Evolutionary conservation across 805 yeast species (phyloP).

Genomic region (Metschnikowia noctiluminum): DNA sequence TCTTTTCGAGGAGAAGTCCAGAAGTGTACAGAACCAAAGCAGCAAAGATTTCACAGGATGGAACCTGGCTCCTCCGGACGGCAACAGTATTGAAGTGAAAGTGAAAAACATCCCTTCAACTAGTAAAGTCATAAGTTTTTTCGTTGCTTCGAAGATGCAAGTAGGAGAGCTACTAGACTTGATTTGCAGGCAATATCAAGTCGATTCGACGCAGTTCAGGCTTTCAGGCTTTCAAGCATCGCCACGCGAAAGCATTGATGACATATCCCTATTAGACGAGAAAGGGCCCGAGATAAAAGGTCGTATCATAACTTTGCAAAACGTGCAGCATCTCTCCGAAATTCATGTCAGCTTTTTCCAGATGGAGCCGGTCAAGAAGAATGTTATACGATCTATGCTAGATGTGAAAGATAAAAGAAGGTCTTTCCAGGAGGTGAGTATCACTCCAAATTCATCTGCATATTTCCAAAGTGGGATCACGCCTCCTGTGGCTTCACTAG

Average conservation of each 20-base stretch:
- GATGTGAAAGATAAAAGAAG: constrained; percentile 9
- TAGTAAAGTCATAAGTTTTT: constrained; percentile 14
- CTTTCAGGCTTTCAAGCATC: constrained; percentile 19
- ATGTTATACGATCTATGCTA: constrained; percentile 13
- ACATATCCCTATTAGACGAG: constrained; percentile 1
- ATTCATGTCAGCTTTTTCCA: constrained; percentile 16
- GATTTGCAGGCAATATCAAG: constrained; percentile 28
- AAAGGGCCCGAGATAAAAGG: background rate
- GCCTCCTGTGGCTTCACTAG: constrained; percentile 22
- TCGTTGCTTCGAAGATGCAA: constrained; percentile 15
- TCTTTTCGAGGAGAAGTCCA: constrained; percentile 13
- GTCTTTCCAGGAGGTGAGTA: constrained; percentile 21
- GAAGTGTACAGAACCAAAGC: constrained; percentile 1
- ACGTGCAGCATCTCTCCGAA: constrained; percentile 7
- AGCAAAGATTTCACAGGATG: constrained; percentile 5
- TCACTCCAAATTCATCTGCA: constrained; percentile 29
- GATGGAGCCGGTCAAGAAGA: constrained; percentile 17
- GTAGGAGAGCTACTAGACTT: constrained; percentile 17
- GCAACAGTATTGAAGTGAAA: constrained; percentile 15
- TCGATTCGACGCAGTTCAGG: constrained; percentile 26
- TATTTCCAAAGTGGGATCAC: constrained; percentile 21
- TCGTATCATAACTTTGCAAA: constrained; percentile 8
- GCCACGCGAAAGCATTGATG: background rate
- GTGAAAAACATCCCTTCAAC: constrained; percentile 13
- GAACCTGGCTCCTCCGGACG: constrained; percentile 4